Base-by-base conservation (phyloP, 2,329 filamentous ascomycete species). In the Zymoseptoria ardabiliae region DNA sequence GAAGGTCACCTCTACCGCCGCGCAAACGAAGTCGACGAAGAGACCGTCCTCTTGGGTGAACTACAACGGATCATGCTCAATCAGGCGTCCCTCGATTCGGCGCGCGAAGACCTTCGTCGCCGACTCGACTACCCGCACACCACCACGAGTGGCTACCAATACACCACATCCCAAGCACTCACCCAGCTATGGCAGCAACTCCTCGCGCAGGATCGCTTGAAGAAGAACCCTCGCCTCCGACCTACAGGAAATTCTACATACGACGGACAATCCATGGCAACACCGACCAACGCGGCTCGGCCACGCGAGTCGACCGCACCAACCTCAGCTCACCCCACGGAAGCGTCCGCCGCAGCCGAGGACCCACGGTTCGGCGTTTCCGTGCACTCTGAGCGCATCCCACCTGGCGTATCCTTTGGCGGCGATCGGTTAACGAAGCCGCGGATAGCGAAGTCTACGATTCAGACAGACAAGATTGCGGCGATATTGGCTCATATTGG, bases 61-160 rank as follows among this genome's bases (percentile, higher is more conserved):
- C 84, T 99, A 58, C 91, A 95, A 70, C 88, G 94, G 60, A 97
- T 99, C 65, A 84, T 96, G 69, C 87, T 89, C 63, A 86, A 91
- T 61, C 90, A 92, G 64, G 89, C 94, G 66, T 86, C 85, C 59
- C 88, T 97, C 70, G 90, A 95, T 71, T 87, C 90, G 65, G 91
- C 97, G 71, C 88, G 94, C 57, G 85, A 87, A 57, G 72, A 83
- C 96, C 51, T 96, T 93, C 76, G 84, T 85, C 63, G 63, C 21
- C 85, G 93, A 56, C 85, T 99, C 10, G 93, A 97, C 70, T 90
- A 91, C 63, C 92, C 92, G 0, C 78, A 81, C 22, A 69, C 60
- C 73, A 87, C 77, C 54, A 79, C 80, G 59, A 89, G 90, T 68
- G 68, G 65, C 58, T 69, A 69, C 51, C 72, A 74, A 52, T 96